Percentiles rank a stretch among this genome's conserved stretches.
Evolutionary conservation across 805 yeast genomes (phyloP).

Genomic region (Lipomyces lipofer): DNA sequence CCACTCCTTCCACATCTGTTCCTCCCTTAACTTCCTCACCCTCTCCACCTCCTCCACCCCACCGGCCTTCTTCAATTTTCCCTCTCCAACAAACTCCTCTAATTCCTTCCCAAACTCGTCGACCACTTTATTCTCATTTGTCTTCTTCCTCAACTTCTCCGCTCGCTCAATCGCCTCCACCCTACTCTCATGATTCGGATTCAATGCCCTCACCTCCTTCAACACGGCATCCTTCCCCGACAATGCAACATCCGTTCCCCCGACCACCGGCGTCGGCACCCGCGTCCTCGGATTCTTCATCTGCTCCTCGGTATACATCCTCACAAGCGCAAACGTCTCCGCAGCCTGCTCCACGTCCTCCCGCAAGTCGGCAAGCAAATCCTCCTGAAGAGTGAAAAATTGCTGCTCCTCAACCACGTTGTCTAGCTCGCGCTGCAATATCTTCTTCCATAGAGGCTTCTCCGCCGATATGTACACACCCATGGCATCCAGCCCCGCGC

Average conservation of each 20-base stretch:
- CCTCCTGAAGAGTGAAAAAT: slow-evolving; percentile 86
- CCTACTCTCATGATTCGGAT: slow-evolving; percentile 81
- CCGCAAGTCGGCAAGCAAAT: slow-evolving; percentile 70
- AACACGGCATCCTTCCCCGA: slow-evolving; percentile 64
- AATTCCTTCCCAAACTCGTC: slow-evolving; percentile 83
- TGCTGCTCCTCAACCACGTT: slow-evolving; percentile 93
- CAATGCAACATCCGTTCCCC: slow-evolving; percentile 44
- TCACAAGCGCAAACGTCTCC: slow-evolving; percentile 80
- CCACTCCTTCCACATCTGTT: slow-evolving; percentile 58
- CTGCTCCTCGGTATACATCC: slow-evolving; percentile 77
- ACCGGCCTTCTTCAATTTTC: slow-evolving; percentile 75
- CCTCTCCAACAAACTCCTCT: slow-evolving; percentile 78
- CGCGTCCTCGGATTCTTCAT: slow-evolving; percentile 32
- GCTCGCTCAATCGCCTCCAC: slow-evolving; percentile 88
- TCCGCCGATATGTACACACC: slow-evolving; percentile 65
- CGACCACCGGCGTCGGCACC: slow-evolving; percentile 40
- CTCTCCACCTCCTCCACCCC: slow-evolving; percentile 87
- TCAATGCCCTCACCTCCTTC: slow-evolving; percentile 72
- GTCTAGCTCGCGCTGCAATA: slow-evolving; percentile 90
- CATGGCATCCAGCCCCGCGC: slow-evolving; percentile 53
- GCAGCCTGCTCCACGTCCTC: slow-evolving; percentile 79
- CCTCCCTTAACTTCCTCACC: slow-evolving; percentile 64
- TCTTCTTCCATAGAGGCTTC: slow-evolving; percentile 80
- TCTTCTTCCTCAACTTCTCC: slow-evolving; percentile 74
- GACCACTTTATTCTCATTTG: slow-evolving; percentile 54